Evolutionary conservation across 116 monocot genomes (phyloP), one percentile per base, ranked within the genome.

Genomic region (Phalaenopsis hybrid): DNA sequence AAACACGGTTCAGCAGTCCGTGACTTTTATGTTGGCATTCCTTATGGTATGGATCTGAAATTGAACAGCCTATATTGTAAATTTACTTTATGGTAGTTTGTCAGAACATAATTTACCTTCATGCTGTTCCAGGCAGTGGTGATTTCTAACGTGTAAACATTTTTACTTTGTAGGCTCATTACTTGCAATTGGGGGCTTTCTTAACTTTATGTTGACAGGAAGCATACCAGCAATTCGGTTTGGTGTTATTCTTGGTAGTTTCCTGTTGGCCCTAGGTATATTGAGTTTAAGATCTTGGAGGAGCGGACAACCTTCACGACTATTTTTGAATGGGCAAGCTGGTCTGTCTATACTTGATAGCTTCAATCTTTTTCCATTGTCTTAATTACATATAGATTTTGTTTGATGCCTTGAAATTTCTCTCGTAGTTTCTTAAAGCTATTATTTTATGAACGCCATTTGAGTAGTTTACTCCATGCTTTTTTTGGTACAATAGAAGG

Each of bases 121-220:
- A 8, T 67, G 25, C 15, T 80, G 74, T 59, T 72, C 50, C 48
- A 44, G 50, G 50, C 50, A 50, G 15, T 55, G 15, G 15, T 15
- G 4, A 55, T 55, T 55, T 13, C 55, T 15, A 0, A 55, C 15
- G 15, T 75, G 75, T 46, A 75, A 46, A n/a, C n/a, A 46, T 48
- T 48, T 37, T 45, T 75, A 46, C n/a, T 18, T 65, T 52, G 80
- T 78, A 99, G 98, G 98, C 70, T 79, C 87, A 17, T 81, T 92
- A 65, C 94, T 99, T 88, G 79, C 85, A 50, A 37, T 86, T 72
- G 93, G 92, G 20, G 99, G 99, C 17, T 94, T 99, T 83, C 83
- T 93, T 50, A 81, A 76, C 74, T 99, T 99, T 82, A 99, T 99
- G 95, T 45, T 95, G 44, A 92, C 91, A 70, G 99, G 95, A 68